Base-by-base conservation (phyloP, 2,329 filamentous ascomycete genomes). In the Penicillium sp. region DNA sequence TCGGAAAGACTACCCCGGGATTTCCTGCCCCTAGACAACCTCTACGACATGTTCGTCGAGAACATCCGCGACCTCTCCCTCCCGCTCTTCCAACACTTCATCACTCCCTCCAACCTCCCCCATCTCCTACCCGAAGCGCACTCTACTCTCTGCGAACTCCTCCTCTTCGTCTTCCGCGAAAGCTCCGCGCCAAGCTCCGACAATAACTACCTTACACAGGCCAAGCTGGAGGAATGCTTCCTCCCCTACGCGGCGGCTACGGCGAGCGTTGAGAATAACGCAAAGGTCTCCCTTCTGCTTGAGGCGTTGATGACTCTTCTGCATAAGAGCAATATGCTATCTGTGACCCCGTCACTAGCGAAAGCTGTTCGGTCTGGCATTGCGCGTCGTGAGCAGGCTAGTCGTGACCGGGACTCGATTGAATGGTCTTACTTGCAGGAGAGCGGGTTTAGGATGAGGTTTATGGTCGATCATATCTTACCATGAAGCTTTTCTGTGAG, bases 271-370 rank as follows among this genome's bases (percentile, higher is more conserved):
- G 80, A 84, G 19, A 88, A 91, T 59, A 92, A 94, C 63, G 86
- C 87, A 28, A 89, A 88, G 69, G 78, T 92, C 36, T 86, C 87
- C 2, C 73, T 92, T 10, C 71, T 89, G 30, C 75, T 91, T 0
- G 90, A 93, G 73, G 79, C 79, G 2, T 72, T 90, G 47, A 66
- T 90, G 30, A 79, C 85, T 43, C 73, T 86, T 7, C 71, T 85
- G 28, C 74, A 69, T 12, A 68, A 66, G 14, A 65, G 67, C 31
- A 68, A 70, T 1, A 61, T 69, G 63, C 40, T 76, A 67, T 57
- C 56, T 22, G 50, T 73, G 59, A 74, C 65, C 4, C 65, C 66
- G 1, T 61, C 60, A 6, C 60, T 87, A 16, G 72, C 73, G 36
- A 53, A 68, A 0, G 79, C 81, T 0, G 74, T 83, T n/a, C 73